Conservation (phyloP, 768 basidiomycete genomes). For the Tephrocybe sp. region DNA sequence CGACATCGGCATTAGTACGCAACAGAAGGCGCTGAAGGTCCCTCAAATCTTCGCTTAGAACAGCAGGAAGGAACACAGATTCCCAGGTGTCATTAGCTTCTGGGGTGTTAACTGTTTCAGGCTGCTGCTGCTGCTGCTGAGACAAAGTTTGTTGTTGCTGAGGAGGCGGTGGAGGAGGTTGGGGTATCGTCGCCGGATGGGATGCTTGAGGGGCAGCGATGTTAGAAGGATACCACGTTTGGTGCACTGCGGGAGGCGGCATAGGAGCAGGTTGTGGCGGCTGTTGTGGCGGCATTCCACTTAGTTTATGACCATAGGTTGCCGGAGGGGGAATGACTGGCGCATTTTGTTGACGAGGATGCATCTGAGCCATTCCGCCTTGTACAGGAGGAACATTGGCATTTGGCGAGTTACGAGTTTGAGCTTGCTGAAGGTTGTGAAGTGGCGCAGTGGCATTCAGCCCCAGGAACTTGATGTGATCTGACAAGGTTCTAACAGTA, state of each 20-base stretch:
- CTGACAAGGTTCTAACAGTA: slow-evolving; percentile 67
- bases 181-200: slow-evolving; percentile 72
- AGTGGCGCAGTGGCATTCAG: slow-evolving; percentile 47
- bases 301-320: slow-evolving; percentile 35
- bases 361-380: slow-evolving; percentile 32
- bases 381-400: slow-evolving; percentile 35
- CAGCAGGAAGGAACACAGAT: slow-evolving; percentile 72
- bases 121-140: slow-evolving; percentile 6
- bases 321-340: slow-evolving; percentile 30
- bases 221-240: slow-evolving; percentile 58
- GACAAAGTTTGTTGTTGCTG: slow-evolving; percentile 52
- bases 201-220: slow-evolving; percentile 84
- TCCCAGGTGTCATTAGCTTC: slow-evolving; percentile 51
- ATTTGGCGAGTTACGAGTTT: slow-evolving; percentile 38
- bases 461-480: slow-evolving; percentile 79
- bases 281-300: slow-evolving; percentile 30
- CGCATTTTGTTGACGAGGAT: slow-evolving; percentile 40
- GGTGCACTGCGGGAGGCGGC: slow-evolving; percentile 36
- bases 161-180: slow-evolving; percentile 35
- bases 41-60: slow-evolving; percentile 69
- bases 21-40: slow-evolving; percentile 74
- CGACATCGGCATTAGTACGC: slow-evolving; percentile 72
- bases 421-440: slow-evolving; percentile 38
- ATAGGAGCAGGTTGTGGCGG: slow-evolving; percentile 28
- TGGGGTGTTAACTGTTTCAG: slow-evolving; percentile 10